Conservation (phyloP, 768 basidiomycete genomes). For the Kondoa subrosea region DNA sequence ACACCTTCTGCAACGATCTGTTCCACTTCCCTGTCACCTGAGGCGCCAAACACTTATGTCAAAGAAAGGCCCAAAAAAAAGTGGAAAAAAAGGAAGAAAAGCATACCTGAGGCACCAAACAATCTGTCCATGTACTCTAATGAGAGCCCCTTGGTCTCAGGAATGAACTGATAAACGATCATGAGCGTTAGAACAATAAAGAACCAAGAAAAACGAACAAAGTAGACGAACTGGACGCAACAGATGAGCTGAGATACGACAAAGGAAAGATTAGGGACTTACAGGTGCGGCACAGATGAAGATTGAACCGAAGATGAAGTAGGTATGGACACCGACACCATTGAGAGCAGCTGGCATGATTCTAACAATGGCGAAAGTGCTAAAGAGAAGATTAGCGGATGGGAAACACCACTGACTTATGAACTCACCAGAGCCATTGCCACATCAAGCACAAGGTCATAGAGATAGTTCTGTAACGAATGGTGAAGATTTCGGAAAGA, state of each 20-base stretch:
- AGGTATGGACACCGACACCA: background rate
- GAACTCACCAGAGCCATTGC: conserved; percentile 1
- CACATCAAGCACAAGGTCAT: conserved; percentile 23
- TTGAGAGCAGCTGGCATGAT: conserved; percentile 14
- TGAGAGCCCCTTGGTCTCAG: conserved; percentile 36
- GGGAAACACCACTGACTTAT: background rate
- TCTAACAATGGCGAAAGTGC: conserved; percentile 14
- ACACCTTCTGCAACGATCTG: too few species aligned
- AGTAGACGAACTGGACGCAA: background rate
- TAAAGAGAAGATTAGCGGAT: background rate
- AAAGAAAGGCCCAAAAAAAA: too few species aligned
- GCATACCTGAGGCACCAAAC: too few species aligned
- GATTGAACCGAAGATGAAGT: conserved; percentile 4
- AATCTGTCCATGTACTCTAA: conserved; percentile 39
- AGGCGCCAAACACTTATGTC: too few species aligned
- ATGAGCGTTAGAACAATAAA: conserved; percentile 31
- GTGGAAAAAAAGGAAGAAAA: too few species aligned
- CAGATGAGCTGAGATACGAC: background rate
- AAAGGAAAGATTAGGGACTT: background rate
- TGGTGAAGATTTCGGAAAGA: conserved; percentile 23
- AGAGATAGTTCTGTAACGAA: conserved; percentile 17
- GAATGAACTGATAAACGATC: conserved; percentile 38
- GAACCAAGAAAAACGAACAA: background rate
- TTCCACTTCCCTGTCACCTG: too few species aligned
- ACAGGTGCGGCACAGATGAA: background rate